phyloP scores from a whole-genome alignment of 2,329 filamentous ascomycete genomes.

The Tothia fuscella region DNA sequence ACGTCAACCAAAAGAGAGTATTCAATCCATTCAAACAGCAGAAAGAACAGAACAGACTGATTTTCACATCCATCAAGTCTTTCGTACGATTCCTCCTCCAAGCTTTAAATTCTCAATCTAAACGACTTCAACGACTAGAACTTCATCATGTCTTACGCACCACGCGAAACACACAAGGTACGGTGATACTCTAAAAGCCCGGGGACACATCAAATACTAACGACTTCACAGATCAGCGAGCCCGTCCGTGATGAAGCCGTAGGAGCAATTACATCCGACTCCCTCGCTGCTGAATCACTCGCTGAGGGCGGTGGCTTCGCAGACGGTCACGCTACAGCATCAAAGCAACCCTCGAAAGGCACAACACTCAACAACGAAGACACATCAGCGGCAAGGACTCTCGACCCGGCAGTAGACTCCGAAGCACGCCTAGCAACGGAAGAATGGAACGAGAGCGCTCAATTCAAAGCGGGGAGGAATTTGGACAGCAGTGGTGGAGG shows the following conservation, averaged over 20 bases:
- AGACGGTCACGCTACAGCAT: slow-evolving; percentile 43
- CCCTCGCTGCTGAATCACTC: slow-evolving; percentile 64
- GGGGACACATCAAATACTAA: slow-evolving; percentile 5
- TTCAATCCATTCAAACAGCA: no score
- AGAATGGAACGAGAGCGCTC: slow-evolving; percentile 26
- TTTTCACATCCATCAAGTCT: no score
- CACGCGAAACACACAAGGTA: not conserved
- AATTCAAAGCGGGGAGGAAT: slow-evolving; percentile 28
- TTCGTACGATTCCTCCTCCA: no score
- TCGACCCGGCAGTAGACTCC: slow-evolving; percentile 37
- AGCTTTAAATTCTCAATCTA: no score
- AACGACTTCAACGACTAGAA: no score
- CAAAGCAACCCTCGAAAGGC: slow-evolving; percentile 37
- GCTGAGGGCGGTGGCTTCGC: slow-evolving; percentile 46
- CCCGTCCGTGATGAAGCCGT: slow-evolving; percentile 45
- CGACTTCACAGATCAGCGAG: slow-evolving; percentile 32
- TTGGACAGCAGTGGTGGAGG: slow-evolving; percentile 25
- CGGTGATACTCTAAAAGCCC: not conserved
- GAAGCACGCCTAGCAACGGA: slow-evolving; percentile 32
- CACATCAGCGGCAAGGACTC: slow-evolving; percentile 39
- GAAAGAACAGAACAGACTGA: no score
- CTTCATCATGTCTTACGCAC: slow-evolving; percentile 5
- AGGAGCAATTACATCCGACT: slow-evolving; percentile 54
- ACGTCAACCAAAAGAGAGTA: no score
- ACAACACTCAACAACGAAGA: slow-evolving; percentile 46